Conservation (phyloP, 768 basidiomycete genomes). For the Amanita polypyramis region DNA sequence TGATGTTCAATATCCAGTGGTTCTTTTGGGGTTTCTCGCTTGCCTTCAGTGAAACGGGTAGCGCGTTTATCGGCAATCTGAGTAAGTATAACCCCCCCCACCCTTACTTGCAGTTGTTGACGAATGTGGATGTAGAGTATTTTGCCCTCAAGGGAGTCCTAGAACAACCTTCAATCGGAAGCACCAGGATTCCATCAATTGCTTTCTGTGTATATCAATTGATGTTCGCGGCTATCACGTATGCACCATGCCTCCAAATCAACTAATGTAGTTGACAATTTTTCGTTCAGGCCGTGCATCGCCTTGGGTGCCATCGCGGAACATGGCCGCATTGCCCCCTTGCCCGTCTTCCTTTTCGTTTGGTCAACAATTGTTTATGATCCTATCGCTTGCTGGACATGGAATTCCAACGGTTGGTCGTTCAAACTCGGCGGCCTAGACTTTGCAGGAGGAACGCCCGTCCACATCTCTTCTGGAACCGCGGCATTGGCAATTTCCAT, state of each 20-base stretch:
- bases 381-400: slow-evolving; percentile 94
- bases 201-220: slow-evolving; percentile 80
- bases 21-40: slow-evolving; percentile 97
- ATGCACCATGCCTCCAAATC: slow-evolving; percentile 16
- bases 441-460: slow-evolving; percentile 93
- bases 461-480: slow-evolving; percentile 91
- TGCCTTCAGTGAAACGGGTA: slow-evolving; percentile 73
- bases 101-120: neutral
- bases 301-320: slow-evolving; percentile 92
- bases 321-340: slow-evolving; percentile 73
- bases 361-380: slow-evolving; percentile 91
- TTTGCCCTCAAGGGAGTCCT: slow-evolving; percentile 79
- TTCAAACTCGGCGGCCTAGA: slow-evolving; percentile 75
- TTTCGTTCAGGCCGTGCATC: slow-evolving; percentile 54
- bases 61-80: slow-evolving; percentile 77
- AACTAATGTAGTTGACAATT: slow-evolving; percentile 11
- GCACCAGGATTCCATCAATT: slow-evolving; percentile 57
- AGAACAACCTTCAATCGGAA: slow-evolving; percentile 64
- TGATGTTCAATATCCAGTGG: slow-evolving; percentile 43
- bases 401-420: slow-evolving; percentile 77
- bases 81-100: slow-evolving; percentile 32
- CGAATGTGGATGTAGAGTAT: slow-evolving; percentile 38
- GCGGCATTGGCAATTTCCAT: slow-evolving; percentile 87
- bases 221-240: slow-evolving; percentile 89
- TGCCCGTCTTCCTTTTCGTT: slow-evolving; percentile 81